Evolutionary conservation across 768 basidiomycete genomes (phyloP), one percentile per base, ranked within the genome.

Genomic region (Phanerochaete sordida): DNA sequence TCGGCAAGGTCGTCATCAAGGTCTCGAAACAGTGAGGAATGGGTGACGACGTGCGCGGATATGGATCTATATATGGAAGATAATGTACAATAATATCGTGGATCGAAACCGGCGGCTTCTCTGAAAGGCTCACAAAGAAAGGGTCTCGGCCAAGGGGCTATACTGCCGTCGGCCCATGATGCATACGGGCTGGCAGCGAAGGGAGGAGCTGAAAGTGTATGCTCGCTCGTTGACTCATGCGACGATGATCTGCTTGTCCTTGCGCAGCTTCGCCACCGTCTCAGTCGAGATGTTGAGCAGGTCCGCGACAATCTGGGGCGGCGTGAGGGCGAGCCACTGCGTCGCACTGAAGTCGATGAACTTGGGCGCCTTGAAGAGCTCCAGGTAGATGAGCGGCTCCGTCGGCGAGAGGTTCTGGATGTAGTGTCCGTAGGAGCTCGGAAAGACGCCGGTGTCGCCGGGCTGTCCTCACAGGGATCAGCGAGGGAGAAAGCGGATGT

Each of bases 1-100:
- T 85, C 19, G 86, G 86, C 12, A 86, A 88, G 71, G 76, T 86
- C 8, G 82, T 83, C 23, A 82, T 85, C 60, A 77, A 76, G 69
- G 78, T 85, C 26, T 24, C 70, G 48, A 50, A 46, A 27, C 33
- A 54, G 35, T 54, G 15, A 43, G n/a, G n/a, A n/a, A n/a, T n/a
- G n/a, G n/a, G n/a, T n/a, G n/a, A n/a, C n/a, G n/a, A n/a, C n/a
- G n/a, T n/a, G n/a, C n/a, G n/a, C n/a, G n/a, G n/a, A n/a, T n/a
- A n/a, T n/a, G n/a, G n/a, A n/a, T n/a, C n/a, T n/a, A n/a, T n/a
- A n/a, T n/a, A n/a, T n/a, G n/a, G n/a, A n/a, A n/a, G n/a, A n/a
- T n/a, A n/a, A n/a, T n/a, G n/a, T n/a, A n/a, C n/a, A n/a, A n/a
- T n/a, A n/a, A n/a, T n/a, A n/a, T n/a, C n/a, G n/a, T n/a, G n/a